These are phyloP conservation scores for Petunia axillaris DNA, from an alignment of 257 asterid genomes.

Conservation along the genomic window DNA sequence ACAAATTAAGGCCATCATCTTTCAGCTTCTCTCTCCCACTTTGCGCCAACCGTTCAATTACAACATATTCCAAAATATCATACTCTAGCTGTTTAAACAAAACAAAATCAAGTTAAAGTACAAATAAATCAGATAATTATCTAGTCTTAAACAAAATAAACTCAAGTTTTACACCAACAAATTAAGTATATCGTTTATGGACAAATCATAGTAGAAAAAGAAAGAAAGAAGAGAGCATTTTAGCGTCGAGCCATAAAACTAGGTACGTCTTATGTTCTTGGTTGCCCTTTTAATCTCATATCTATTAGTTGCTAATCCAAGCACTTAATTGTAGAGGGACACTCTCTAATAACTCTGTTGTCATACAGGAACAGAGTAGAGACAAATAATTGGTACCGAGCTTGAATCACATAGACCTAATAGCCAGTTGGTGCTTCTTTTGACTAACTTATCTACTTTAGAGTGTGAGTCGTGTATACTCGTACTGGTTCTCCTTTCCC, in stretches of 20 bases:
- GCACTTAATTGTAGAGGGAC: no score
- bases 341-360: no score
- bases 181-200: slow-evolving; percentile 4
- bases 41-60: slow-evolving; percentile 95
- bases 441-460: no score
- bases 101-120: slow-evolving; percentile 26
- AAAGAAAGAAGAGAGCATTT: background rate
- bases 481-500: no score
- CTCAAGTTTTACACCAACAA: background rate
- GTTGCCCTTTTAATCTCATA: no score
- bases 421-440: no score
- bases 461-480: no score
- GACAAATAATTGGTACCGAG: no score
- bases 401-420: no score
- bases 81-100: slow-evolving; percentile 79
- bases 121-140: slow-evolving; percentile 16
- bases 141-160: slow-evolving; percentile 1
- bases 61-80: slow-evolving; percentile 97
- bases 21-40: slow-evolving; percentile 98
- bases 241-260: background rate
- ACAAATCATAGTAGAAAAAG: background rate
- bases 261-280: no score
- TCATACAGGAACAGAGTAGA: no score
- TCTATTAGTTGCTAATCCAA: no score
- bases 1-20: slow-evolving; percentile 97